Evolutionary conservation across 768 basidiomycete species (phyloP).

Genomic region (Scleroderma bovista): DNA sequence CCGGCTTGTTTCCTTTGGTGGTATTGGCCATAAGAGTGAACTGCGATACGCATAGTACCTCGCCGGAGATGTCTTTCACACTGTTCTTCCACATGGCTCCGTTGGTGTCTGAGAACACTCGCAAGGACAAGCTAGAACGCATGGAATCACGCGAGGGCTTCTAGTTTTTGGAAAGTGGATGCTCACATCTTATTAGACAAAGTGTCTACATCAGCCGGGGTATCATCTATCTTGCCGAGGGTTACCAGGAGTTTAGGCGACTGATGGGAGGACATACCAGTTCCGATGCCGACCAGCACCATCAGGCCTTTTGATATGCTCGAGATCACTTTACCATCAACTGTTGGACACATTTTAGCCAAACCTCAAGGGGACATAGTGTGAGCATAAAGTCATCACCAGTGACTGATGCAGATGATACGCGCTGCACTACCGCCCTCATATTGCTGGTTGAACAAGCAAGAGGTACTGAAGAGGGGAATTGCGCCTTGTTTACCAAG

Average conservation of each 20-base stretch:
- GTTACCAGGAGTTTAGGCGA: not conserved
- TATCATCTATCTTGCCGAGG: conserved; percentile 65
- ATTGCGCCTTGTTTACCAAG: too few relatives aligned
- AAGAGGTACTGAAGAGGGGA: not conserved
- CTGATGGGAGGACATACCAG: conserved; percentile 42
- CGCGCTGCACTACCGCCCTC: conserved; percentile 85
- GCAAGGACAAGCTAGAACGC: conserved; percentile 54
- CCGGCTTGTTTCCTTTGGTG: conserved; percentile 82
- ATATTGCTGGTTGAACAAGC: conserved; percentile 33
- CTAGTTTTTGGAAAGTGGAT: not conserved
- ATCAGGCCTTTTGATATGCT: conserved; percentile 81
- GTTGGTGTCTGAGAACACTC: conserved; percentile 61
- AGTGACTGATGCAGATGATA: conserved; percentile 77
- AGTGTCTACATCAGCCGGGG: conserved; percentile 58
- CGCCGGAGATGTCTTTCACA: conserved; percentile 85
- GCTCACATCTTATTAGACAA: conserved; percentile 81
- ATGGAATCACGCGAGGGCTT: not conserved
- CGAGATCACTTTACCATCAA: conserved; percentile 75
- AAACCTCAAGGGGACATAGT: not conserved
- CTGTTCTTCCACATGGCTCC: conserved; percentile 80
- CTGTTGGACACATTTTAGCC: conserved; percentile 35
- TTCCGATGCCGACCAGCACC: conserved; percentile 86
- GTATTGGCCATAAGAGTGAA: conserved; percentile 89
- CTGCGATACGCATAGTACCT: conserved; percentile 91
- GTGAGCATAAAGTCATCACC: conserved; percentile 48